Evolutionary conservation across 192 early-diverging fungal genomes (phyloP).

Genomic region (Pilaira anomala): DNA sequence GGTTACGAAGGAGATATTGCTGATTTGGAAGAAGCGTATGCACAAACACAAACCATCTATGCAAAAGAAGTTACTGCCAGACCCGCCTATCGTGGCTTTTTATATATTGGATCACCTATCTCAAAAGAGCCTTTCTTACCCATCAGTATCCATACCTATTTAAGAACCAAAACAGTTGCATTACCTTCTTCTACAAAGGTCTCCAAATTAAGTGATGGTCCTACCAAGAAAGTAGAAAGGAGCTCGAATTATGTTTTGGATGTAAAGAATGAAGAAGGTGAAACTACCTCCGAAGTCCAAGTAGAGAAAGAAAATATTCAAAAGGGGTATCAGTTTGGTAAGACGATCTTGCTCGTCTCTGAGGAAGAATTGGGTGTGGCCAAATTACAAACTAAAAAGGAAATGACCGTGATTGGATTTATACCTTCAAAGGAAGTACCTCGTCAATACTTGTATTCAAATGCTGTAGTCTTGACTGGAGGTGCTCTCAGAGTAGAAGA

Average conservation of each 20-base stretch:
- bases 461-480: slow-evolving; percentile 51
- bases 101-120: neutral
- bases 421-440: slow-evolving; percentile 45
- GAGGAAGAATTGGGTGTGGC: slow-evolving; percentile 59
- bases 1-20: slow-evolving; percentile 33
- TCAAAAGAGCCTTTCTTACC: too few species aligned
- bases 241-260: too few species aligned
- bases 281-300: neutral
- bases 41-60: slow-evolving; percentile 40
- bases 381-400: slow-evolving; percentile 53
- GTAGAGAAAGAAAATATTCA: slow-evolving; percentile 50
- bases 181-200: too few species aligned
- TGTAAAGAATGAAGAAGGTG: neutral
- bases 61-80: slow-evolving; percentile 37
- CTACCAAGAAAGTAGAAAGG: too few species aligned
- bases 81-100: neutral
- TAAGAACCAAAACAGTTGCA: too few species aligned
- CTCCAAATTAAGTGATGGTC: too few species aligned
- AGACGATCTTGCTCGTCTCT: slow-evolving; percentile 60
- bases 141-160: too few species aligned
- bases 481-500: slow-evolving; percentile 32
- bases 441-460: slow-evolving; percentile 51
- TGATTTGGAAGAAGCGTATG: slow-evolving; percentile 51
- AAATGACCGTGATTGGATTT: slow-evolving; percentile 62
- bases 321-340: slow-evolving; percentile 66